Conservation (phyloP, 2,329 filamentous ascomycete species). For the Colletotrichum horii region DNA sequence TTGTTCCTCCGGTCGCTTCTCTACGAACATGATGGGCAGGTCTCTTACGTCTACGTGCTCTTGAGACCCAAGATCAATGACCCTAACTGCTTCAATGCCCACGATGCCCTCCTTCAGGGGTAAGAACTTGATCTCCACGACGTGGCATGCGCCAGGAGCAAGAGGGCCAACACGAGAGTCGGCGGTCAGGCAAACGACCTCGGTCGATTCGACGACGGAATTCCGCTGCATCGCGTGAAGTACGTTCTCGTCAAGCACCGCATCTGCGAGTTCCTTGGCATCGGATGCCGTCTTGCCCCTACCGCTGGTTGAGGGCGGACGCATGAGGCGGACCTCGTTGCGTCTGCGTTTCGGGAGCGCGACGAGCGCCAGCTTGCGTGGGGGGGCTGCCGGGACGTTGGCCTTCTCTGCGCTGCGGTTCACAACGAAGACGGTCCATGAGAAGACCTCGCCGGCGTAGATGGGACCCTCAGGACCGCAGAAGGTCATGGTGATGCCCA, state of each 20-base stretch:
- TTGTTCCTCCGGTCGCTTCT: constrained; percentile 26
- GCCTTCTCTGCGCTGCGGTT: constrained; percentile 64
- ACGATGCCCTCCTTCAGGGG: constrained; percentile 71
- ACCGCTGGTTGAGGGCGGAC: constrained; percentile 60
- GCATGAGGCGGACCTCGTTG: constrained; percentile 57
- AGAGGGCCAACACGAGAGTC: constrained; percentile 77
- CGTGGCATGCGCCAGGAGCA: constrained; percentile 74
- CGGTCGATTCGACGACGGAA: constrained; percentile 65
- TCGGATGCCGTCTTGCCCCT: constrained; percentile 21
- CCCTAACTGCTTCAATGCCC: constrained; percentile 72
- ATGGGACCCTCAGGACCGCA: constrained; percentile 63
- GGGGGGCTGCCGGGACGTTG: constrained; percentile 37
- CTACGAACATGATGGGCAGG: constrained; percentile 71
- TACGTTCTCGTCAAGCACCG: constrained; percentile 74
- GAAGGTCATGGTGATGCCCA: constrained; percentile 79
- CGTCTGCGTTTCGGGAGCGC: constrained; percentile 70
- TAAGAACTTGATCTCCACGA: constrained; percentile 74
- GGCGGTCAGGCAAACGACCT: constrained; percentile 77
- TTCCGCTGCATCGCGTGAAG: constrained; percentile 74
- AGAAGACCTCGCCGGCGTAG: constrained; percentile 69
- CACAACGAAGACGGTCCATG: constrained; percentile 77
- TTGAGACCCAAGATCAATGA: constrained; percentile 75
- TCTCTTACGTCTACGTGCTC: constrained; percentile 81
- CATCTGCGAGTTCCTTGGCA: constrained; percentile 58
- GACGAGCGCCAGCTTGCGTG: constrained; percentile 73